phyloP scores from a whole-genome alignment of 2,329 filamentous ascomycete species.

The Trichoderma oligosporum region DNA sequence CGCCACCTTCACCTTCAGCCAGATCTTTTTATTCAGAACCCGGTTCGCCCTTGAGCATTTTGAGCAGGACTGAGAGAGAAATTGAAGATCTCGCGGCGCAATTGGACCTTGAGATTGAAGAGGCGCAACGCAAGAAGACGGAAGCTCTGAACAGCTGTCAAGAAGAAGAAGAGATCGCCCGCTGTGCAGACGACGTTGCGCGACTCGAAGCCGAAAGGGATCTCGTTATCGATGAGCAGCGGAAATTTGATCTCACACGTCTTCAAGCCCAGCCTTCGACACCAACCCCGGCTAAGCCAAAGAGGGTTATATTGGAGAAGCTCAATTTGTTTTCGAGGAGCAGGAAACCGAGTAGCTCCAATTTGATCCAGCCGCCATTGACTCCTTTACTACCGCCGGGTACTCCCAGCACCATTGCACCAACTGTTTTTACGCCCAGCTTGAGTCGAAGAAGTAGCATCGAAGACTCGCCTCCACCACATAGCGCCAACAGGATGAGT shows the following conservation, averaged over 20 bases:
- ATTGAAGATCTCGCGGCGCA: conserved; percentile 19
- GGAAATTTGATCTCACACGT: conserved; percentile 46
- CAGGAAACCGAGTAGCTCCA: conserved; percentile 37
- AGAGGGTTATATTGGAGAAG: conserved; percentile 46
- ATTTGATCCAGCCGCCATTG: conserved; percentile 5
- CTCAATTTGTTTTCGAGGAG: conserved; percentile 44
- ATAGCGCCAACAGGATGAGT: conserved; percentile 30
- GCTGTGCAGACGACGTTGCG: conserved; percentile 39
- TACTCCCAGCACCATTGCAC: conserved; percentile 34
- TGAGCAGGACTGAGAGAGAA: conserved; percentile 13
- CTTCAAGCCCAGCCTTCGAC: conserved; percentile 43
- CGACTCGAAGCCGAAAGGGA: conserved; percentile 47
- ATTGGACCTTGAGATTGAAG: conserved; percentile 17
- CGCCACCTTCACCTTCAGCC: conserved; percentile 16
- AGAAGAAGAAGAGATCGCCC: conserved; percentile 25
- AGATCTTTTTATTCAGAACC: conserved; percentile 11
- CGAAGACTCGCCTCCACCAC: conserved; percentile 31
- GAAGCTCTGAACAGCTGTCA: conserved; percentile 9
- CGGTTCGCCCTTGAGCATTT: conserved; percentile 9
- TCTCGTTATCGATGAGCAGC: conserved; percentile 48
- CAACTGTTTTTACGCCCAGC: conserved; percentile 33
- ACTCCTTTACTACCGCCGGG: conserved; percentile 31
- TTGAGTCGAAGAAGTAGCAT: conserved; percentile 30
- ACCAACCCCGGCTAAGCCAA: conserved; percentile 29
- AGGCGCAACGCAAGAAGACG: conserved; percentile 13